A percentile compares a stretch with the other conserved stretches of the same genome.
Evolutionary conservation across 1,284 basidiomycete species (phyloP).

Genomic region (Ustilago crameri): DNA sequence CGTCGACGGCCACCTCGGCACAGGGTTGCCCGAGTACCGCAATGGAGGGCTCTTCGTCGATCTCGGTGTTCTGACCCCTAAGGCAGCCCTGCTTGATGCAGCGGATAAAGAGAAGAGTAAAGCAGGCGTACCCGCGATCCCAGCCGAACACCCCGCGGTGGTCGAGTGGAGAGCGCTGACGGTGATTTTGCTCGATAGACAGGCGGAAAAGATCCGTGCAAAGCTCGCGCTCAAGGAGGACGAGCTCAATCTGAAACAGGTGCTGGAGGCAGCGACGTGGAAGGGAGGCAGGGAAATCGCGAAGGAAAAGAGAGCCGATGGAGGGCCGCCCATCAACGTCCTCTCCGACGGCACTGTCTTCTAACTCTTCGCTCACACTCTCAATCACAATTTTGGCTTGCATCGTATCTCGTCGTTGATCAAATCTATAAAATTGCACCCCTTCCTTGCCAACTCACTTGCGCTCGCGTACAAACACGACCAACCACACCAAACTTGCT

Average conservation of each 20-base stretch:
- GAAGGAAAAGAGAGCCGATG: constrained; percentile 79
- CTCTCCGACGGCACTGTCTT: constrained; percentile 43
- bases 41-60: constrained; percentile 82
- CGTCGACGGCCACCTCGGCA: constrained; percentile 80
- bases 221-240: constrained; percentile 67
- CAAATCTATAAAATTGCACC: too few relatives aligned
- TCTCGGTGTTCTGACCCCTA: constrained; percentile 71
- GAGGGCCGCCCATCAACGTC: constrained; percentile 80
- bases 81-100: constrained; percentile 69
- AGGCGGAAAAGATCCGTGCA: constrained; percentile 33
- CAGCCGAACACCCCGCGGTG: constrained; percentile 84
- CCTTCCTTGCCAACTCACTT: too few relatives aligned
- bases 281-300: constrained; percentile 90
- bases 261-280: constrained; percentile 94
- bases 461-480: constrained; percentile 49
- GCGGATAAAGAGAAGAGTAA: constrained; percentile 67
- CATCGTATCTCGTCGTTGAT: too few relatives aligned
- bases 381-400: background rate
- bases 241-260: constrained; percentile 81
- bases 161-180: constrained; percentile 96
- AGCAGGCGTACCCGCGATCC: constrained; percentile 68
- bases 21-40: constrained; percentile 68
- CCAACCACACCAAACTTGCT: constrained; percentile 31
- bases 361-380: constrained; percentile 3
- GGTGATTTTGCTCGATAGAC: constrained; percentile 77